These are phyloP conservation scores for Hypoxylon rickii DNA, from an alignment of 495 filamentous ascomycete genomes.

Conservation along the genomic window DNA sequence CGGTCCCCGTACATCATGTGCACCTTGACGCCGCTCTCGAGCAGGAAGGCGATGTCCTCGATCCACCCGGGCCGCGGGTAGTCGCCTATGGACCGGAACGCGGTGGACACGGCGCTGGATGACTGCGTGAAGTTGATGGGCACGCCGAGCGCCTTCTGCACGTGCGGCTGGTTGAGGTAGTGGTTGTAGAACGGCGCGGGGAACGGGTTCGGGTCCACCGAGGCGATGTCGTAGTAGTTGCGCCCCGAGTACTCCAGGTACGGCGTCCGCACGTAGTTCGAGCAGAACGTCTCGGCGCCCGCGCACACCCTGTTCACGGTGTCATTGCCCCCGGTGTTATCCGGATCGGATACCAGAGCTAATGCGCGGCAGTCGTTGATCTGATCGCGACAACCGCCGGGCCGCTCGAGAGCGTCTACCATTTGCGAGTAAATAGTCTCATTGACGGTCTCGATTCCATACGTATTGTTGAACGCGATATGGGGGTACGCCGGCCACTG, in stretches of 20 bases:
- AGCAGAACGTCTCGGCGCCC: conserved; percentile 50
- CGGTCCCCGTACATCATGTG: conserved; percentile 66
- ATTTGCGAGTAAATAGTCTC: conserved; percentile 53
- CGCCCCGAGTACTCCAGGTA: conserved; percentile 50
- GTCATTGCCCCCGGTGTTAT: conserved; percentile 51
- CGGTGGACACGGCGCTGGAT: conserved; percentile 54
- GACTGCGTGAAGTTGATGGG: conserved; percentile 68
- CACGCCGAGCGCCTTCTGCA: conserved; percentile 67
- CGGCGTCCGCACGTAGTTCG: conserved; percentile 49
- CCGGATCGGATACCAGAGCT: conserved; percentile 49
- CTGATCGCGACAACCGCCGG: conserved; percentile 56
- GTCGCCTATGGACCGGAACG: conserved; percentile 60
- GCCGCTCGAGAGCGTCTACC: conserved; percentile 34
- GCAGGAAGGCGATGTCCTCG: conserved; percentile 54
- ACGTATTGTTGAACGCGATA: conserved; percentile 77
- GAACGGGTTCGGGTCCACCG: conserved; percentile 58
- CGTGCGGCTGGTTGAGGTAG: conserved; percentile 65
- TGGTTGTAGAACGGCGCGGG: conserved; percentile 61
- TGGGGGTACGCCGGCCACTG: conserved; percentile 68
- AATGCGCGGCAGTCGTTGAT: conserved; percentile 55
- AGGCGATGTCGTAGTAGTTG: conserved; percentile 64
- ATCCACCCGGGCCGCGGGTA: conserved; percentile 53
- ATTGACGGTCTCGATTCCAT: conserved; percentile 67
- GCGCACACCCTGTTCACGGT: conserved; percentile 53
- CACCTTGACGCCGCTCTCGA: conserved; percentile 64